Percentiles rank a stretch among this genome's conserved stretches.
phyloP scores from a whole-genome alignment of 345 rosid genomes.

The Excoecaria cochinchinensis region DNA sequence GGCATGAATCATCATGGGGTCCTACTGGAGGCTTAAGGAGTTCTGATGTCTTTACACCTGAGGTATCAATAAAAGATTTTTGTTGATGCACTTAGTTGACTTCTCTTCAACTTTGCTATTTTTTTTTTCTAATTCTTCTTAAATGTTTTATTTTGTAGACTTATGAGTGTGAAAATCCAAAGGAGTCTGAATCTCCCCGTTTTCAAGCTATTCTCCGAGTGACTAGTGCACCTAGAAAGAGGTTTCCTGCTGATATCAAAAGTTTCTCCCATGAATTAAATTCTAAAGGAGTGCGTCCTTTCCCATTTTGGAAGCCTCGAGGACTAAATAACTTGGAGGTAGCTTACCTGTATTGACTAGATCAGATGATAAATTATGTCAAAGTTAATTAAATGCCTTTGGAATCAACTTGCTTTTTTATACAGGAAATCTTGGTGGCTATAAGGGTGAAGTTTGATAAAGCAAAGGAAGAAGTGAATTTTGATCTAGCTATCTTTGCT shows the following conservation, averaged over 20 bases:
- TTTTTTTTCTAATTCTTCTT: constrained; percentile 14
- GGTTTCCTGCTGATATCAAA: constrained; percentile 93
- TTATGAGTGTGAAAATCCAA: constrained; percentile 72
- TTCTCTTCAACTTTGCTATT: constrained; percentile 7
- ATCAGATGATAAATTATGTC: constrained; percentile 8
- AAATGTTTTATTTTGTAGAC: constrained; percentile 42
- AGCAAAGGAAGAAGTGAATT: constrained; percentile 98
- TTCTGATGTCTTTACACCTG: constrained; percentile 86
- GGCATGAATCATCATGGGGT: constrained; percentile 47
- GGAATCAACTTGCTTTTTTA: constrained; percentile 25
- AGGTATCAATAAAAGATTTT: constrained; percentile 51
- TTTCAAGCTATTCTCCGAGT: constrained; percentile 95
- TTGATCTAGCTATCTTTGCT: constrained; percentile 95
- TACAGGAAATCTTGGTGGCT: constrained; percentile 78
- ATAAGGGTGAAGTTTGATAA: constrained; percentile 93
- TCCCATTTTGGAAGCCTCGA: constrained; percentile 94
- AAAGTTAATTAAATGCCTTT: constrained; percentile 2
- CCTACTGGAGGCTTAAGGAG: constrained; percentile 59
- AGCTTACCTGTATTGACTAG: constrained; percentile 17
- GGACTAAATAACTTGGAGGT: constrained; percentile 90
- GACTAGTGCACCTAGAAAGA: constrained; percentile 94
- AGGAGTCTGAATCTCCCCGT: constrained; percentile 99
- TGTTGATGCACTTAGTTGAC: constrained; percentile 17
- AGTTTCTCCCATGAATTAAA: constrained; percentile 99
- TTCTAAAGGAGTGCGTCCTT: constrained; percentile 97